Conservation (phyloP, 2,329 filamentous ascomycete genomes). For the Cladosporium sp. region DNA sequence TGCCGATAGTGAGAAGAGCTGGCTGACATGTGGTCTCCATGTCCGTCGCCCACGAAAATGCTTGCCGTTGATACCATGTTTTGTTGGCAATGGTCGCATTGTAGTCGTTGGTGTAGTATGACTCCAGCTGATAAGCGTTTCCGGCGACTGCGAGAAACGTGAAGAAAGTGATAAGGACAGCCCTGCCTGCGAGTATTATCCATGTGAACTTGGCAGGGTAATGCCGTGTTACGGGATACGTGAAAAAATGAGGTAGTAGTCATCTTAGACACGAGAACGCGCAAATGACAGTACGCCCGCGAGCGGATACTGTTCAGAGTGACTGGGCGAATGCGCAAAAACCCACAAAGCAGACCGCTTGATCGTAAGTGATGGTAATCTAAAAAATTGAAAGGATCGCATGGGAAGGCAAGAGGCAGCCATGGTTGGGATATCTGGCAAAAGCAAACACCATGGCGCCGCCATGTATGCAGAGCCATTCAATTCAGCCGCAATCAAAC, state of each 20-base stretch:
- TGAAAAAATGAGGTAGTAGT: neutral
- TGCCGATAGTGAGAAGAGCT: neutral
- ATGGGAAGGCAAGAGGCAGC: neutral
- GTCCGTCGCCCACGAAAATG: constrained; percentile 6
- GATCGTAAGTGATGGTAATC: neutral
- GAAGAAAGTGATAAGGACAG: neutral
- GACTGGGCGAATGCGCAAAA: neutral
- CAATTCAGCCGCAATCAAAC: neutral
- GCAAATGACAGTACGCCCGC: neutral
- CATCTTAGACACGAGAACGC: neutral
- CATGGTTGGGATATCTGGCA: neutral
- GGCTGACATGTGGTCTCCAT: constrained; percentile 9
- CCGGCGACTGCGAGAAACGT: constrained; percentile 8
- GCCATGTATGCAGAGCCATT: neutral
- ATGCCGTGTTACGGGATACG: neutral
- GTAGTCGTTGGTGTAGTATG: constrained; percentile 1
- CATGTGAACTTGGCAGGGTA: neutral
- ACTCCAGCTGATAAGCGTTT: constrained; percentile 4
- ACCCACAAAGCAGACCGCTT: neutral
- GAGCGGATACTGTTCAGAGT: neutral
- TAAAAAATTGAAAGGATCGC: neutral
- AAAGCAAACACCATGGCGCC: neutral
- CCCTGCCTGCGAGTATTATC: neutral
- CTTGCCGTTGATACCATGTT: constrained; percentile 2
- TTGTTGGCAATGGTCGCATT: constrained; percentile 1